Evolutionary conservation across 2,329 filamentous ascomycete species (phyloP), one percentile per base, ranked within the genome.

Genomic region (Septoria linicola): DNA sequence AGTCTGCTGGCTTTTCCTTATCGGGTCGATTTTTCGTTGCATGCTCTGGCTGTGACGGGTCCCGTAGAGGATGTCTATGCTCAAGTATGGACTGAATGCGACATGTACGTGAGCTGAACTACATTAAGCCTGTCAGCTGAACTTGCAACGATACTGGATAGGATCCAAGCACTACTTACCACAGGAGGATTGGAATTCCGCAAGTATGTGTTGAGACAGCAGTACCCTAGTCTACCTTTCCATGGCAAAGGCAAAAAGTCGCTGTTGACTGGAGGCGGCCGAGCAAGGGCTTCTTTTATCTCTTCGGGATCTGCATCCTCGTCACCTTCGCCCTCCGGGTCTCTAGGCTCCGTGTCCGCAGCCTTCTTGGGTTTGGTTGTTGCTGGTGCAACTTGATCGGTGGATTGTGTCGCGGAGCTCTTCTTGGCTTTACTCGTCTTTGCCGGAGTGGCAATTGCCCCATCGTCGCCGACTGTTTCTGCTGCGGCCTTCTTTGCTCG

Each of bases 191-290:
- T 92, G 1, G 88, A 83, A 45, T 81, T 80, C 37, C 92, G 85
- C 1, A 97, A 77, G 68, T 96, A 96, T 0, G 92, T 97, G 66
- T 95, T 95, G 13, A 97, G 74, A 65, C 91, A 96, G 8, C 92
- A 90, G 78, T 95, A 96, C 51, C 91, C 91, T 55, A 96, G 68
- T 21, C 91, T 80, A 1, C 92, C 92, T 71, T 85, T 89, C 91
- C 91, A 96, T 0, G 91, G 92, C 17, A 96, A 70, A 19, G 92
- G 92, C 16, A 96, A 76, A 63, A 85, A 88, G 58, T 81, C 81
- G 65, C 89, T 96, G 64, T 96, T 87, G 13, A 95, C 83, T 0
- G 90, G 82, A 5, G 89, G 89, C 10, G 85, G 80, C 49, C 89
- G 76, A 7, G 78, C 76, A 19, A 80, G 62, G 16, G 82, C 81